Evolutionary conservation across 805 yeast genomes (phyloP), one percentile per base, ranked within the genome.

Genomic region (Lipomyces orientalis): DNA sequence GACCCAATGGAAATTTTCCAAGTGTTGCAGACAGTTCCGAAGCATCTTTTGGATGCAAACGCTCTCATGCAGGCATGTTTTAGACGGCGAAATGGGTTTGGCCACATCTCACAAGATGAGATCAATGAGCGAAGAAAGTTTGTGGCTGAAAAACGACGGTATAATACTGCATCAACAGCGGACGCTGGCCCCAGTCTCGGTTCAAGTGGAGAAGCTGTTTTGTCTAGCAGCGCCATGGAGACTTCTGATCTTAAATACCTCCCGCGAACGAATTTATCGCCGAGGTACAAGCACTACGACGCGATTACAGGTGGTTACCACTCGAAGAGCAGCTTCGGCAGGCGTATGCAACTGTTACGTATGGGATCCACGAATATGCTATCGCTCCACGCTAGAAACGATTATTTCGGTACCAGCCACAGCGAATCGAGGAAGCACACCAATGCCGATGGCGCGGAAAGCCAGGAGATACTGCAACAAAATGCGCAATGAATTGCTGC

Each of bases 1-100:
- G 86, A 81, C 68, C 79, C 78, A 33, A 85, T 87, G 83, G 90
- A 87, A 71, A 79, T 92, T 22, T 95, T 94, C 75, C 98, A 93
- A 79, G 83, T 88, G 46, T 85, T 94, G 71, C 99, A 94, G 78
- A 88, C 90, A 68, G 86, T 84, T 39, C 99, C 99, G 2, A 89
- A 88, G 72, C 79, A 82, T 33, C 73, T 91, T 19, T 73, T 90
- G 2, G 90, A 93, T 76, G 93, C 95, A 1, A 87, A 88, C 71
- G 78, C 79, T 5, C 80, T 93, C 58, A 83, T 93, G 74, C 93
- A 89, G 68, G 82, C 88, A 51, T 90, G 96, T 71, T 93, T 89
- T 79, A 88, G 88, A 73, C 88, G 88, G 65, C 83, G 88, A 59
- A 85, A 88, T 31, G 89, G 91, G 0, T 87, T 87, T 74, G 93